These are phyloP conservation scores for Glaciozyma antarctica DNA, from an alignment of 768 basidiomycete species.

Conservation along the genomic window DNA sequence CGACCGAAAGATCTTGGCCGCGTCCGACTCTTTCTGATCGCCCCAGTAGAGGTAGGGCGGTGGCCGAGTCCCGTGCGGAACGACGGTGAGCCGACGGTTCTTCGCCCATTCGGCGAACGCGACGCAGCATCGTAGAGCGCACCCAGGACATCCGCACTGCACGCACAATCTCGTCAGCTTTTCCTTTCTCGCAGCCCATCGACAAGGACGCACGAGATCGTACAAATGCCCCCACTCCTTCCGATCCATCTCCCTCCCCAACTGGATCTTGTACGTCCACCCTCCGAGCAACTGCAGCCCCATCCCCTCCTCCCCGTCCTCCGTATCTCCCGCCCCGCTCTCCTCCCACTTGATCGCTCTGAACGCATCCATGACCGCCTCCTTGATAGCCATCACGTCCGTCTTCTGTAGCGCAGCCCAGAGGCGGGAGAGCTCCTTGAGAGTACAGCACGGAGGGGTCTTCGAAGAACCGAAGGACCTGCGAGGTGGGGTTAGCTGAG, in stretches of 20 bases:
- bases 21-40: constrained; percentile 22
- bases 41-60: constrained; percentile 30
- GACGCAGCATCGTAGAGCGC: constrained; percentile 21
- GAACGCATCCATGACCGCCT: constrained; percentile 31
- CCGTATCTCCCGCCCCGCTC: constrained; percentile 29
- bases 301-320: constrained; percentile 29
- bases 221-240: constrained; percentile 30
- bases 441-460: constrained; percentile 22
- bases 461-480: constrained; percentile 32
- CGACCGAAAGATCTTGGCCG: constrained; percentile 17
- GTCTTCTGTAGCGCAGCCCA: constrained; percentile 22
- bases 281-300: constrained; percentile 31
- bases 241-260: constrained; percentile 12
- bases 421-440: constrained; percentile 17
- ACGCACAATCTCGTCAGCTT: neutral
- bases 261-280: constrained; percentile 28
- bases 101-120: constrained; percentile 17
- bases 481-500: neutral
- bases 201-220: constrained; percentile 15
- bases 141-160: constrained; percentile 29
- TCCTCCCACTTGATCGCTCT: constrained; percentile 32
- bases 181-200: neutral
- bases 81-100: constrained; percentile 24
- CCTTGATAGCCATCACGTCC: constrained; percentile 15
- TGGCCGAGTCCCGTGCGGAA: constrained; percentile 27